phyloP scores from a whole-genome alignment of 2,329 filamentous ascomycete genomes.

The Cercospora beticola region DNA sequence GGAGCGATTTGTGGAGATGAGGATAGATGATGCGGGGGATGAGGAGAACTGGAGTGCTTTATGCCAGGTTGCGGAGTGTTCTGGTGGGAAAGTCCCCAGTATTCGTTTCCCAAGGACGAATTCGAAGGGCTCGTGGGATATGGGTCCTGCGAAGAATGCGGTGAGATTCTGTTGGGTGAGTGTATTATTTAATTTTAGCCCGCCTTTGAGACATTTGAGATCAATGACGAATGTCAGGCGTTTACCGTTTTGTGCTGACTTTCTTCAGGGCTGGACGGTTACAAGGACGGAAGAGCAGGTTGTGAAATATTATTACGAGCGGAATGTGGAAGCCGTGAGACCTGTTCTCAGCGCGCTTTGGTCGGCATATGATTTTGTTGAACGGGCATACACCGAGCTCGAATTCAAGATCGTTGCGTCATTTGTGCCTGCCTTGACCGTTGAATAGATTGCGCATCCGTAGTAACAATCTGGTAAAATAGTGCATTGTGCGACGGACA shows the following conservation, averaged over 20 bases:
- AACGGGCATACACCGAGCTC: conserved; percentile 32
- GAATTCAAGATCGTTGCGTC: conserved; percentile 25
- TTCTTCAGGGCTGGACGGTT: conserved; percentile 30
- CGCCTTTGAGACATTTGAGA: not conserved
- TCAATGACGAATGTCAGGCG: not conserved
- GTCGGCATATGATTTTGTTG: conserved; percentile 29
- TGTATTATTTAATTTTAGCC: not conserved
- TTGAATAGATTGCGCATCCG: not conserved
- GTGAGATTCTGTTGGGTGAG: conserved; percentile 24
- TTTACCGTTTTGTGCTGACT: not conserved
- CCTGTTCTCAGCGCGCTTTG: conserved; percentile 25
- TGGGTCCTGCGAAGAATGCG: conserved; percentile 24
- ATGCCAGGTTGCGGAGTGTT: conserved; percentile 26
- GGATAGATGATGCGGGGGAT: conserved; percentile 27
- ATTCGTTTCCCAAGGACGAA: conserved; percentile 31
- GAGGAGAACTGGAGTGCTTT: conserved; percentile 30
- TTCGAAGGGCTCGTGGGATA: conserved; percentile 32
- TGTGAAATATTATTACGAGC: conserved; percentile 28
- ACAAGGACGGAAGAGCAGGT: conserved; percentile 32
- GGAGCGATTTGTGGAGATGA: conserved; percentile 27
- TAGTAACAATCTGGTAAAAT: not conserved
- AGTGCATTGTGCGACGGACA: not conserved
- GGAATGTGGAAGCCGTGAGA: conserved; percentile 22
- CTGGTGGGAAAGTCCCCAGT: conserved; percentile 19
- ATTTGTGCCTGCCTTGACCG: conserved; percentile 12